Evolutionary conservation across 441 rosid species (phyloP), one percentile per base, ranked within the genome.

Genomic region (Erodium chrysanthum): DNA sequence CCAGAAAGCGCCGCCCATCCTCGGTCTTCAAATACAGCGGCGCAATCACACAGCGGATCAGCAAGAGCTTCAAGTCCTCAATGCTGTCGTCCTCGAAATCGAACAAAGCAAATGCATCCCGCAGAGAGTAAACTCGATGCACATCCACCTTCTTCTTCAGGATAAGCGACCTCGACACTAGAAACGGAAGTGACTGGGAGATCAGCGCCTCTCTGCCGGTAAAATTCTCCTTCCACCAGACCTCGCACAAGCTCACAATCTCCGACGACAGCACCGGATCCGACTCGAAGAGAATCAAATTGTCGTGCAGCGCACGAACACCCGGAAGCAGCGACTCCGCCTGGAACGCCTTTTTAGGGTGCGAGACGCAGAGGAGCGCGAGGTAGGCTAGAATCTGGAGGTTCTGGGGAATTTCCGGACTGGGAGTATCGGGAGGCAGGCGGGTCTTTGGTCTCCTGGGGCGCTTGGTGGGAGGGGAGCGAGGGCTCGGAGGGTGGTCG

Each of bases 51-150:
- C 97, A 89, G 21, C 96, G 83, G 20, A 94, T 88, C 48, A 94
- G 58, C 71, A 94, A 68, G 78, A 83, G 71, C 73, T 87, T 87
- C 78, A 94, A 73, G 68, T 94, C 97, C 68, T 85, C 96, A 23
- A 88, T 94, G 71, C 96, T 94, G 71, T 86, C 90, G 64, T 94
- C 99, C 42, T 91, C 90, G 3, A 89, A 94, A 72, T 94, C 98
- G 8, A 94, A 88, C 76, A 85, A 64, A 21, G 76, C 52, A 66
- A 94, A 89, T 2, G 91, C 97, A 12, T 91, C 96, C 2, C 96
- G 90, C 0, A 94, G 79, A 22, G 82, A 68, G 68, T 89, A 88
- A n/a, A 91, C 96, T 46, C 91, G 80, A 72, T 84, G 91, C 14
- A 91, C 88, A 70, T 94, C 96, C 42, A 88, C 84, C 74, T 91